These are phyloP conservation scores for Dictyostelium capitatum DNA, from an alignment of 78 protist species.

Conservation along the genomic window DNA sequence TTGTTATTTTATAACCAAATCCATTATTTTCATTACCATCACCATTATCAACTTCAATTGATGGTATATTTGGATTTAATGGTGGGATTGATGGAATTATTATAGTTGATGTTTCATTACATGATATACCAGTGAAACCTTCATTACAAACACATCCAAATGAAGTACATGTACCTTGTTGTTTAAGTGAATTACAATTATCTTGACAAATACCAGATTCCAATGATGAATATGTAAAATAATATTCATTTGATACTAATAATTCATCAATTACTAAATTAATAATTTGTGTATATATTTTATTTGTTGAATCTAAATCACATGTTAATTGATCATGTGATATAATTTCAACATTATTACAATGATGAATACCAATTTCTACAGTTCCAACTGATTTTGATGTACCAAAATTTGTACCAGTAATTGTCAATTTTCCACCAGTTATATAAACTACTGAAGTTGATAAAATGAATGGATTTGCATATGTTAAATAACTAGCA, in stretches of 20 bases:
- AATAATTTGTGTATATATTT: background rate
- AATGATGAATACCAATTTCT: background rate
- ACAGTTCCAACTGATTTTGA: background rate
- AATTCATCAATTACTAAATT: constrained; percentile 10
- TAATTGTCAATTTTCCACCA: too few species aligned
- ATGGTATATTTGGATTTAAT: background rate
- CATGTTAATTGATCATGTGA: background rate
- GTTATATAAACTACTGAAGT: too few species aligned
- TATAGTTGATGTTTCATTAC: background rate
- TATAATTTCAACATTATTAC: background rate
- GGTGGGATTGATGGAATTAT: background rate
- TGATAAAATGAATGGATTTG: too few species aligned
- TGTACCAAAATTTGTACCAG: too few species aligned
- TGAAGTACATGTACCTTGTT: background rate
- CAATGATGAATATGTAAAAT: background rate
- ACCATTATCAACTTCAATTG: background rate
- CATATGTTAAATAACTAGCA: too few species aligned
- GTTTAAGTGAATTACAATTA: background rate
- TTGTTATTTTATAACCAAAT: background rate
- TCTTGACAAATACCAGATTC: background rate
- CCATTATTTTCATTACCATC: background rate
- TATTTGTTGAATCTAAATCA: background rate
- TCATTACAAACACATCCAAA: constrained; percentile 11
- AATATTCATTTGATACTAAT: background rate
- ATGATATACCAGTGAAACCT: background rate